These are phyloP conservation scores for Paecilomyces sp. DNA, from an alignment of 2,329 filamentous ascomycete species.

Conservation along the genomic window DNA sequence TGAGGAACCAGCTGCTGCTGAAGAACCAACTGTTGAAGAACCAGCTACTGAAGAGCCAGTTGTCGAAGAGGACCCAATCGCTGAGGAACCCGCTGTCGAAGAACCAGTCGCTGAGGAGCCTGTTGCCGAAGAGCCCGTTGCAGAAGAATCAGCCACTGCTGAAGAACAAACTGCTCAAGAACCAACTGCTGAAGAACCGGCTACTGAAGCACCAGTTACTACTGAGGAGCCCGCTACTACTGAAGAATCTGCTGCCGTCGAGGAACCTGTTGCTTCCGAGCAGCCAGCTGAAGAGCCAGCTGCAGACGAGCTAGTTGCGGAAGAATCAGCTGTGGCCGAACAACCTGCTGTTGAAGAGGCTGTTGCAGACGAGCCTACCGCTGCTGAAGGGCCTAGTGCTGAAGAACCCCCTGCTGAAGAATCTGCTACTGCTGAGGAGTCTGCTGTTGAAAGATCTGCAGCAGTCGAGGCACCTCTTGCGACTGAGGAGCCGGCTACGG, in stretches of 20 bases:
- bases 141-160: constrained; percentile 1
- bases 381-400: background rate
- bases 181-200: background rate
- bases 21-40: background rate
- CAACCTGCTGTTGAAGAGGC: background rate
- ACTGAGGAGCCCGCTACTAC: background rate
- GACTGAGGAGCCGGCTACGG: background rate
- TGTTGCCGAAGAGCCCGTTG: background rate
- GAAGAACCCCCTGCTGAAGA: background rate
- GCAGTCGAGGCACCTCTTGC: background rate
- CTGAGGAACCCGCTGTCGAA: background rate
- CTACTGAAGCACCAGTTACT: background rate
- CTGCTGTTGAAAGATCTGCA: background rate
- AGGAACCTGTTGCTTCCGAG: background rate
- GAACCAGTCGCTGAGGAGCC: background rate
- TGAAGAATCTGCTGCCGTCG: background rate
- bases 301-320: background rate
- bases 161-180: background rate
- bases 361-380: background rate
- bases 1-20: background rate
- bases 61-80: background rate
- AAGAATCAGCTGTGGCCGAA: constrained; percentile 1
- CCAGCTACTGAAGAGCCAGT: background rate
- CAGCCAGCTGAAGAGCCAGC: background rate
- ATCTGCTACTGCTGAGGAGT: background rate